These are phyloP conservation scores for Diplocarpon rosae DNA, from an alignment of 2,329 filamentous ascomycete genomes.

Conservation along the genomic window DNA sequence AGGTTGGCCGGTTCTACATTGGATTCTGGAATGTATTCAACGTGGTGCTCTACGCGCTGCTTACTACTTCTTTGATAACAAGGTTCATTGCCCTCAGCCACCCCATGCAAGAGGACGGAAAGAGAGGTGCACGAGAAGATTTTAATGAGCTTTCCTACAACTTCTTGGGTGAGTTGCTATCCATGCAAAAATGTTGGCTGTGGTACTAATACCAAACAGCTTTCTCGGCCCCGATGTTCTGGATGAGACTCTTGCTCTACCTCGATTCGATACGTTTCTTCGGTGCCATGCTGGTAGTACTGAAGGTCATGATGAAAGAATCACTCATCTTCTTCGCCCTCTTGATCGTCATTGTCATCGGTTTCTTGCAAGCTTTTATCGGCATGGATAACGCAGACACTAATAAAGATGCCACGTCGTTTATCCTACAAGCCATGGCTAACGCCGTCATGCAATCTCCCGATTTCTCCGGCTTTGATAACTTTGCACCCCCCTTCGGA, in stretches of 20 bases:
- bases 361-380: constrained; percentile 88
- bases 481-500: constrained; percentile 86
- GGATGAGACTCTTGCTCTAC: constrained; percentile 84
- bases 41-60: constrained; percentile 63
- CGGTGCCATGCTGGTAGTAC: constrained; percentile 91
- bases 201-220: constrained; percentile 34
- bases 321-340: constrained; percentile 94
- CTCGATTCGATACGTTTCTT: constrained; percentile 93
- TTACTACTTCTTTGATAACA: constrained; percentile 67
- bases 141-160: constrained; percentile 85
- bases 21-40: constrained; percentile 99
- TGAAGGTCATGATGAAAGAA: constrained; percentile 92
- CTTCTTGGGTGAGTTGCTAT: constrained; percentile 44
- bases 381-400: constrained; percentile 78
- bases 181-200: not conserved
- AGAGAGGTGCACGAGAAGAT: constrained; percentile 39
- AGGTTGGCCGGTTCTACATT: constrained; percentile 82
- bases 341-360: constrained; percentile 69
- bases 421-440: constrained; percentile 72
- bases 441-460: constrained; percentile 88
- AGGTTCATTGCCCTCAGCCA: constrained; percentile 70
- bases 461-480: constrained; percentile 79
- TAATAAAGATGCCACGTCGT: constrained; percentile 51
- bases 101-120: constrained; percentile 26
- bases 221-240: constrained; percentile 92